Evolutionary conservation across 2,329 filamentous ascomycete genomes (phyloP), one percentile per base, ranked within the genome.

Genomic region (Ophiostoma himal-ulmi): DNA sequence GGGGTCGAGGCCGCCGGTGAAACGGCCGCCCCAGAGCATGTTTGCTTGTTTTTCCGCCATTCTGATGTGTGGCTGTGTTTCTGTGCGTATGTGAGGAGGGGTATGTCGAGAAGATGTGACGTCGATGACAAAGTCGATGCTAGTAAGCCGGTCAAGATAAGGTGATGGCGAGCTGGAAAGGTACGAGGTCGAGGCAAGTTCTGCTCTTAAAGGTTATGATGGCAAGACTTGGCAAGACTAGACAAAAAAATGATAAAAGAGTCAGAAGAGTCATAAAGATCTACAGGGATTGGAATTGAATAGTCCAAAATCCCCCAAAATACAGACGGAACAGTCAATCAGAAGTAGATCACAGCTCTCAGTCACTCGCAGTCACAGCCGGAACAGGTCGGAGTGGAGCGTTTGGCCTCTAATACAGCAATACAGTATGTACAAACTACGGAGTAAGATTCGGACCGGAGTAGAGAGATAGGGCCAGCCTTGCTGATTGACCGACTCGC

Each of bases 1-100:
- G 69, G 92, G 91, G 80, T 96, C 92, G 75, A 94, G 87, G 75
- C 87, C 90, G 82, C 92, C 91, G 69, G 82, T 84, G 74, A 86
- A 86, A 71, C 83, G 80, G 73, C 84, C 83, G 73, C 82, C 83
- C 83, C 71, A 78, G 68, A 79, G 77, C 76, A 81, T 79, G 41
- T 80, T 81, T 8, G 77, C 78, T 30, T 80, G 74, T 36, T 80
- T 81, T 39, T 81, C 79, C 5, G 76, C 72, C 73, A 74, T 74
- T 30, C 37, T 71, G 69, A 17, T 26, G 65, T 44, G 36, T 67
- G n/a, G 10, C 6, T 14, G n/a, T 44, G 20, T n/a, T 11, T 4
- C 2, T 17, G 37, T 17, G 41, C 22, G 30, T 20, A 26, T 30
- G 5, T 7, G 13, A 57, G 11, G 34, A 5, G 64, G 52, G 30